phyloP scores from a whole-genome alignment of 805 yeast genomes.

The Pichia insulana region DNA sequence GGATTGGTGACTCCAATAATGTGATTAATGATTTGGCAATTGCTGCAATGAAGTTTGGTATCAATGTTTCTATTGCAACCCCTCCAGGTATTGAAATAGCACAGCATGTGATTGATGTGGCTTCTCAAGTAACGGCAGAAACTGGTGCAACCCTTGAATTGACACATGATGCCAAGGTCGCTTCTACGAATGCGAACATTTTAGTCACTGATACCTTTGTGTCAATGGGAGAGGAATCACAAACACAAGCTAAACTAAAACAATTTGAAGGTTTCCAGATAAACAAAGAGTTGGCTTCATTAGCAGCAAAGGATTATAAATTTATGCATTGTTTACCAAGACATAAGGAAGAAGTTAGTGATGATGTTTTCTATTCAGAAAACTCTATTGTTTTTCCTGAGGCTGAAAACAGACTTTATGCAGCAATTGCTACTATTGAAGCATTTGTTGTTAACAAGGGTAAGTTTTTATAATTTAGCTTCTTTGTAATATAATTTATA shows the following conservation, averaged over 20 bases:
- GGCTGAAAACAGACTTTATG: conserved; percentile 93
- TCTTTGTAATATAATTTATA: background rate
- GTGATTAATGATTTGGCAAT: conserved; percentile 89
- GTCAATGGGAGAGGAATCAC: conserved; percentile 95
- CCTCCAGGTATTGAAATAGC: conserved; percentile 69
- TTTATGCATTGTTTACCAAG: conserved; percentile 98
- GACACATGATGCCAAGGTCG: conserved; percentile 65
- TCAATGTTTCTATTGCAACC: conserved; percentile 74
- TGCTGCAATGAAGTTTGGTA: conserved; percentile 79
- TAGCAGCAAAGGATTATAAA: conserved; percentile 64
- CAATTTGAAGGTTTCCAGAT: conserved; percentile 88
- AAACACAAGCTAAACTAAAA: conserved; percentile 58
- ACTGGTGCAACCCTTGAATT: conserved; percentile 47
- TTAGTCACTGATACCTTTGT: conserved; percentile 95
- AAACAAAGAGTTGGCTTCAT: conserved; percentile 53
- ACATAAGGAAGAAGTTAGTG: conserved; percentile 88
- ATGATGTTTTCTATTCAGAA: conserved; percentile 81
- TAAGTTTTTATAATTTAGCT: conserved; percentile 27
- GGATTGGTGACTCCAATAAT: conserved; percentile 97
- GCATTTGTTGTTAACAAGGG: conserved; percentile 85
- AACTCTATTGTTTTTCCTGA: conserved; percentile 85
- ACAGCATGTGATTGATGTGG: conserved; percentile 42
- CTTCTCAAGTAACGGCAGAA: conserved; percentile 42
- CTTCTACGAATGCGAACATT: conserved; percentile 67
- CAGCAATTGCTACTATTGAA: conserved; percentile 91